These are phyloP conservation scores for Cytospora piceae DNA, from an alignment of 2,329 filamentous ascomycete species.

Conservation along the genomic window DNA sequence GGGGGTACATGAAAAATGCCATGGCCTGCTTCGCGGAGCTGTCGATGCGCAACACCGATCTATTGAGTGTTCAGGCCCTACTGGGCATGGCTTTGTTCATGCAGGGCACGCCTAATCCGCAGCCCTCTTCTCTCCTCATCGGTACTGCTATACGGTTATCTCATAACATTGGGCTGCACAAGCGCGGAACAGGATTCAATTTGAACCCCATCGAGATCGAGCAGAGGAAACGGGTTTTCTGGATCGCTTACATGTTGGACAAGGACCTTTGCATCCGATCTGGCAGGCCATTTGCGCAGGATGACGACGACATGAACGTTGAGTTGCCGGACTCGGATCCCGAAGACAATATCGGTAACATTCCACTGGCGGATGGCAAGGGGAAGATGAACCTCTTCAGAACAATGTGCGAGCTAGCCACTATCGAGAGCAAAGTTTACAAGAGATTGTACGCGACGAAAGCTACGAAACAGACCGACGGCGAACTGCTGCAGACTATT, in stretches of 20 bases:
- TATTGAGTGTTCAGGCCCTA: slow-evolving; percentile 91
- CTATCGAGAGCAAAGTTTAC: slow-evolving; percentile 93
- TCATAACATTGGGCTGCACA: slow-evolving; percentile 94
- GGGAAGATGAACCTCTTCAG: slow-evolving; percentile 95
- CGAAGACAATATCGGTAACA: slow-evolving; percentile 90
- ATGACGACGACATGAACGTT: slow-evolving; percentile 84
- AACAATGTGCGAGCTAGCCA: slow-evolving; percentile 86
- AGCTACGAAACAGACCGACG: slow-evolving; percentile 88
- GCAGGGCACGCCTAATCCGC: slow-evolving; percentile 94
- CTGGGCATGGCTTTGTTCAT: slow-evolving; percentile 93
- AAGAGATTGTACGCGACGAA: slow-evolving; percentile 90
- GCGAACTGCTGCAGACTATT: slow-evolving; percentile 92
- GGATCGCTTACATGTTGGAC: slow-evolving; percentile 68
- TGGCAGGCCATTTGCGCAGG: slow-evolving; percentile 63
- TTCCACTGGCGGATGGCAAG: slow-evolving; percentile 84
- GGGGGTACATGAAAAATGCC: slow-evolving; percentile 95
- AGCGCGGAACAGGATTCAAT: slow-evolving; percentile 89
- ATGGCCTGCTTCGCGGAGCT: slow-evolving; percentile 91
- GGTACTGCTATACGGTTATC: slow-evolving; percentile 88
- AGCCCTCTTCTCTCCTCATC: slow-evolving; percentile 89
- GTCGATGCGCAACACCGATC: slow-evolving; percentile 93
- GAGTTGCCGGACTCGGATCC: slow-evolving; percentile 92
- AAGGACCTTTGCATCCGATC: slow-evolving; percentile 65
- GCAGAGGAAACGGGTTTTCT: slow-evolving; percentile 72
- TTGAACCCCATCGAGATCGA: slow-evolving; percentile 93